Percentiles rank a stretch among this genome's conserved stretches.
Evolutionary conservation across 2,329 filamentous ascomycete species (phyloP).

Genomic region (Diaporthe citriasiana): DNA sequence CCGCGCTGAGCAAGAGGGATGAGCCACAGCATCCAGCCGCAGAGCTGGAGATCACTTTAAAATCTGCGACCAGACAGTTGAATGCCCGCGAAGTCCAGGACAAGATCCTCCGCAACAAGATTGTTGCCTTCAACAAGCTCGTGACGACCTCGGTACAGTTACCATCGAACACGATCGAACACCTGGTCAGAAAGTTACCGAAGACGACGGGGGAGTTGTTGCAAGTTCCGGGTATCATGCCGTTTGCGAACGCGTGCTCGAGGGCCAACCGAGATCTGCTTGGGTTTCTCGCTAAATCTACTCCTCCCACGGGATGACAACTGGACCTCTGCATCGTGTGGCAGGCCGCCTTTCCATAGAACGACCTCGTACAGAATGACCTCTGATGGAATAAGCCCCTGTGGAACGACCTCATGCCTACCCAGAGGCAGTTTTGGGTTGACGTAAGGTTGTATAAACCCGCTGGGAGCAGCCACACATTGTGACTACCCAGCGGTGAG

Average conservation of each 20-base stretch:
- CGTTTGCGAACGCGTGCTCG: slow-evolving; percentile 37
- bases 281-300: slow-evolving; percentile 33
- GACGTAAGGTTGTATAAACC: neutral
- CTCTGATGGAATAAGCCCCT: neutral
- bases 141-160: slow-evolving; percentile 23
- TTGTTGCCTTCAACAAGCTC: slow-evolving; percentile 36
- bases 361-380: neutral
- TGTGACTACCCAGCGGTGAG: no score
- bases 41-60: neutral
- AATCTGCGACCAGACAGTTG: neutral
- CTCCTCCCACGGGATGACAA: slow-evolving; percentile 1
- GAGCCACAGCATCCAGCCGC: neutral
- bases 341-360: neutral
- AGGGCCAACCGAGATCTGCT: slow-evolving; percentile 33
- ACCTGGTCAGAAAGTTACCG: slow-evolving; percentile 19
- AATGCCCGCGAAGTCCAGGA: neutral
- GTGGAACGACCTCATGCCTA: neutral
- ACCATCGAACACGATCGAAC: slow-evolving; percentile 21
- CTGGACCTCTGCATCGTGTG: neutral
- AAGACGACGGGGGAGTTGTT: slow-evolving; percentile 17
- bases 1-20: neutral
- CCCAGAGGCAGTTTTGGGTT: neutral
- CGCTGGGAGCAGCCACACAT: neutral
- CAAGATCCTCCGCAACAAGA: slow-evolving; percentile 37
- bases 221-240: slow-evolving; percentile 23